Base-by-base conservation (phyloP, 1,139 yeast genomes). In the Ogataea hybrid region DNA sequence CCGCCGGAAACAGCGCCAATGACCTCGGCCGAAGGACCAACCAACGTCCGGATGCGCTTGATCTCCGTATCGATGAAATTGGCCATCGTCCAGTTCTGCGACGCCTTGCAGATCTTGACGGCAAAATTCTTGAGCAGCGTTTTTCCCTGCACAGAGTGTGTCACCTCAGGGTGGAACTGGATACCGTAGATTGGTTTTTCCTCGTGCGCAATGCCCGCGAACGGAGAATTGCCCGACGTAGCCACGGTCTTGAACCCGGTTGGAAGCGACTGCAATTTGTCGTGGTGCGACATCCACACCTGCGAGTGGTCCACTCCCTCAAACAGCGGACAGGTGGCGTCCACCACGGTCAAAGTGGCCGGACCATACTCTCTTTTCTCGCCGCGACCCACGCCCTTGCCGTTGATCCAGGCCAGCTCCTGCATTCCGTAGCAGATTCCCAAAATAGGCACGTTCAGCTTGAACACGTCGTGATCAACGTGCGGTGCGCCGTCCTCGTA, bases 221-320 rank as follows among this genome's bases (percentile, higher is more conserved):
- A 94, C 41, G 98, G 98, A 35, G 97, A 90, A 77, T 92, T 92
- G 54, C 77, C 86, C 38, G 97, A 84, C 38, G 89, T 81, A 38
- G 97, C 99, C 48, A 90, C 90, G 48, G 85, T 79, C 66, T 83
- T 80, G 77, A 79, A 92, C 28, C 95, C 96, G 37, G 78, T 75
- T 59, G 99, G 99, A 57, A 92, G 76, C 40, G 90, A 87, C 58
- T 82, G 83, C 60, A 92, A 77, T 73, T 92, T 94, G 71, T 92
- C 99, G 61, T 96, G 96, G 68, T 92, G 99, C 35, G 97, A 90
- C 99, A 92, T 92, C 99, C 99, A 92, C 51, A 94, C 97, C 65
- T 80, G 85, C 48, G 95, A 88, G 70, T 90, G 84, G 68, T 88
- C 95, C 57, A 94, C 87, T 47, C 82, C 96, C 53, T 81, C 74